A percentile compares a stretch with the other conserved stretches of the same genome.
Conservation (phyloP, 305 asterid genomes). For the Fraxinus baroniana region DNA sequence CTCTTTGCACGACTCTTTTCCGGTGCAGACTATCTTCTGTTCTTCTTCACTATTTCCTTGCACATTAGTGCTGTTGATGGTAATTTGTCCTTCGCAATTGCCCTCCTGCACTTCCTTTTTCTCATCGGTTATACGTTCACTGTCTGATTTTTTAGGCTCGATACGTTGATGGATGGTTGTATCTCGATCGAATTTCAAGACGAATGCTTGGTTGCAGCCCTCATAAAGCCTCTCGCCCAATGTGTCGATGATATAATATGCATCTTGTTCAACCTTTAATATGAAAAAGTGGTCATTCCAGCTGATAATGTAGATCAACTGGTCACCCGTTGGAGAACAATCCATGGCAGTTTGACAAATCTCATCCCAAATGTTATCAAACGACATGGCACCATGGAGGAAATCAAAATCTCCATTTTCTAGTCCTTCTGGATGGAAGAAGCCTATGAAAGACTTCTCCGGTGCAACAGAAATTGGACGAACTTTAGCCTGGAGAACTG, state of each 20-base stretch:
- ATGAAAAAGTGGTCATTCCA: slow-evolving; percentile 85
- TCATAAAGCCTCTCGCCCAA: slow-evolving; percentile 80
- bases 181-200: slow-evolving; percentile 63
- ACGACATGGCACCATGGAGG: slow-evolving; percentile 71
- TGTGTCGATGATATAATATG: slow-evolving; percentile 72
- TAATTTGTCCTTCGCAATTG: slow-evolving; percentile 7
- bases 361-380: slow-evolving; percentile 80
- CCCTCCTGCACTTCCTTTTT: slow-evolving; percentile 18
- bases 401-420: slow-evolving; percentile 56
- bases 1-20: slow-evolving; percentile 76
- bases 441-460: slow-evolving; percentile 70
- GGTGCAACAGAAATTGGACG: slow-evolving; percentile 57
- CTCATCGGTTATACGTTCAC: slow-evolving; percentile 14
- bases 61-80: background rate
- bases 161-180: slow-evolving; percentile 31
- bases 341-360: slow-evolving; percentile 32
- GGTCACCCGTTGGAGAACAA: slow-evolving; percentile 12
- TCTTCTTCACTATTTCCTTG: slow-evolving; percentile 30
- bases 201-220: slow-evolving; percentile 78
- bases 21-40: slow-evolving; percentile 36
- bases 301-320: slow-evolving; percentile 59
- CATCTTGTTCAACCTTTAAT: slow-evolving; percentile 63
- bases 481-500: slow-evolving; percentile 59
- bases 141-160: slow-evolving; percentile 31
- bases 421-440: slow-evolving; percentile 68